Evolutionary conservation across 2,329 filamentous ascomycete species (phyloP).

Genomic region (Aspergillus nomiae): DNA sequence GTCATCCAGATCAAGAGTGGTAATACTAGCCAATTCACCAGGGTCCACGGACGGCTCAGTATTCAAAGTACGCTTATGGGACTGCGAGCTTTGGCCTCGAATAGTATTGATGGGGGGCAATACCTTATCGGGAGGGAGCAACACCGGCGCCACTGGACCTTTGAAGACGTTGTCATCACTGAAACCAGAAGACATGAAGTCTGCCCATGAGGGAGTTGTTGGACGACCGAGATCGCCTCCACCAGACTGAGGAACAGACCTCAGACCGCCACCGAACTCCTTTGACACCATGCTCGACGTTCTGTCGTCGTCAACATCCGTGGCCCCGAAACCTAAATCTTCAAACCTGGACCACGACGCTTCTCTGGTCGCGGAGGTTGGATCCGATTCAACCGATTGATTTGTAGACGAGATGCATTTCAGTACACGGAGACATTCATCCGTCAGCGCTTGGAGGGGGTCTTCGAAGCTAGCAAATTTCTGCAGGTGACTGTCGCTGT

Average conservation of each 20-base stretch:
- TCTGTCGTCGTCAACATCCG: constrained; percentile 65
- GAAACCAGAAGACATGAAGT: constrained; percentile 94
- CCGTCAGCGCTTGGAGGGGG: constrained; percentile 81
- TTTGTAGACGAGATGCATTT: constrained; percentile 86
- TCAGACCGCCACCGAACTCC: constrained; percentile 55
- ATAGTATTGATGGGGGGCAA: constrained; percentile 75
- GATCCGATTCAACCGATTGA: constrained; percentile 73
- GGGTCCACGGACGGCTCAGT: constrained; percentile 73
- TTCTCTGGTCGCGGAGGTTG: constrained; percentile 74
- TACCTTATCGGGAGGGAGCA: constrained; percentile 89
- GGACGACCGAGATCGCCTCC: constrained; percentile 72
- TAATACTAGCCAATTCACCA: constrained; percentile 92
- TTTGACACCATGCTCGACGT: constrained; percentile 34
- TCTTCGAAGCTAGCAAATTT: constrained; percentile 88
- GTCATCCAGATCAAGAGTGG: constrained; percentile 81
- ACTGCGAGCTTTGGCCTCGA: constrained; percentile 83
- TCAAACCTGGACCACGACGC: constrained; percentile 97
- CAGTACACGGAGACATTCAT: constrained; percentile 90
- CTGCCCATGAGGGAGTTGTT: constrained; percentile 96
- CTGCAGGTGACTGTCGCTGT: constrained; percentile 80
- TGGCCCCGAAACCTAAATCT: constrained; percentile 83
- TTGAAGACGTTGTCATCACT: constrained; percentile 71
- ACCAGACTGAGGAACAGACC: constrained; percentile 67
- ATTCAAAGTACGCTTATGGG: constrained; percentile 73
- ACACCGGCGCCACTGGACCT: constrained; percentile 61